A percentile compares a stretch with the other conserved stretches of the same genome.
Evolutionary conservation across 352 stramenopile species (phyloP).

Genomic region (Paralagenidium karlingii): DNA sequence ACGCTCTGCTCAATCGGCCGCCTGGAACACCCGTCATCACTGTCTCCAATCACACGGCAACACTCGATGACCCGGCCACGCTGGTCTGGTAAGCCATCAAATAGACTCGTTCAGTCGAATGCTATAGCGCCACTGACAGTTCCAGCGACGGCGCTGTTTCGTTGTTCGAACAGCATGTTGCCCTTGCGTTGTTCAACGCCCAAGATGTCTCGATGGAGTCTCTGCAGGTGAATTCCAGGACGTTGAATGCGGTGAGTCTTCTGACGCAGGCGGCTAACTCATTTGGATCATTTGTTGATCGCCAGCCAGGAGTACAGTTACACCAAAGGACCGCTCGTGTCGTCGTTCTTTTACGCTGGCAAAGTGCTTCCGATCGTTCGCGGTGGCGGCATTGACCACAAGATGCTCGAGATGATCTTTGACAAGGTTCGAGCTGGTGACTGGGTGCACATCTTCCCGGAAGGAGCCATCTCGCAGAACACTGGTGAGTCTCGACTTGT

Average conservation of each 20-base stretch:
- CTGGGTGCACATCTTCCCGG: constrained; percentile 83
- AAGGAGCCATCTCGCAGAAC: constrained; percentile 72
- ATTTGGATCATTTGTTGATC: neutral
- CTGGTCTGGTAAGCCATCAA: constrained; percentile 7
- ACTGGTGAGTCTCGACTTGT: constrained; percentile 15
- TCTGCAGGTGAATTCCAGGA: constrained; percentile 49
- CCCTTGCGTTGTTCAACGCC: constrained; percentile 55
- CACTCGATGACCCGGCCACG: constrained; percentile 61
- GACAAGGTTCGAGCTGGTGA: constrained; percentile 62
- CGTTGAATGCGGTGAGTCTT: no score
- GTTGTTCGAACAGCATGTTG: constrained; percentile 29
- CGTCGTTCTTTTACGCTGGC: constrained; percentile 45
- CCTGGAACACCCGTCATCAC: constrained; percentile 50
- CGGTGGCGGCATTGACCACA: constrained; percentile 55
- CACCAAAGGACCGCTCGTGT: constrained; percentile 31
- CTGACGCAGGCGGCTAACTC: no score
- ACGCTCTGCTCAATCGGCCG: constrained; percentile 27
- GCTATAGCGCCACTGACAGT: no score
- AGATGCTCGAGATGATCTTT: constrained; percentile 62
- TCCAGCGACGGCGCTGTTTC: no score
- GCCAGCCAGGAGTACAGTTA: constrained; percentile 81
- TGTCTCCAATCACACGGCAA: constrained; percentile 76
- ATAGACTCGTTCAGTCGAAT: neutral
- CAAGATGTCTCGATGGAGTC: constrained; percentile 44
- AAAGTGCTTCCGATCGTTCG: constrained; percentile 68